Conservation (phyloP, 805 yeast species). For the Barnettozyma wickerhamii region DNA sequence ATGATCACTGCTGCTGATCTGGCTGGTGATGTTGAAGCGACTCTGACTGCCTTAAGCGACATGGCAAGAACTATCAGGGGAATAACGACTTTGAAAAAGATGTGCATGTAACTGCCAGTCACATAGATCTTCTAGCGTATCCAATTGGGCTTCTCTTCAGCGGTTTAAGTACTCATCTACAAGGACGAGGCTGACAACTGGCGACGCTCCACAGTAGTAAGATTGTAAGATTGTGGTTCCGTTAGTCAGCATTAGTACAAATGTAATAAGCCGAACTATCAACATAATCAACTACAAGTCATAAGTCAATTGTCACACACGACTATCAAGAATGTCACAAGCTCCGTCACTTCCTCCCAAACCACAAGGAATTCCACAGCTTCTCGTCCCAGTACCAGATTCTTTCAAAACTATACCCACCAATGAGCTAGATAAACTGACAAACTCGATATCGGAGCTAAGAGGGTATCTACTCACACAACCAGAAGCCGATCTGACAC, state of each 20-base stretch:
- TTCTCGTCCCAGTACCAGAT: constrained; percentile 16
- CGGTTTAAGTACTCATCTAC: too few species aligned
- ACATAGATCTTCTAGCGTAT: too few species aligned
- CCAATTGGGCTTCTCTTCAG: too few species aligned
- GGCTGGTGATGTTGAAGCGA: constrained; percentile 27
- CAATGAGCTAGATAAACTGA: constrained; percentile 20
- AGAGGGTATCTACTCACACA: constrained; percentile 27
- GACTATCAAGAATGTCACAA: neutral
- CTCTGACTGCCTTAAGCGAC: constrained; percentile 25
- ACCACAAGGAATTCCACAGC: neutral
- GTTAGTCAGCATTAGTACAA: too few species aligned
- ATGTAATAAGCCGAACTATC: too few species aligned
- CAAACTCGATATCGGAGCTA: constrained; percentile 17
- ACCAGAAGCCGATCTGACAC: constrained; percentile 20
- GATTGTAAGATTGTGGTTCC: too few species aligned
- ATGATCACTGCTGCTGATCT: constrained; percentile 67
- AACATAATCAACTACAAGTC: too few species aligned
- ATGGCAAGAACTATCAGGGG: neutral
- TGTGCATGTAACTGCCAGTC: neutral
- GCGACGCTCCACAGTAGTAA: too few species aligned
- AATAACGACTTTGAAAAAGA: neutral
- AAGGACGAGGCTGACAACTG: too few species aligned
- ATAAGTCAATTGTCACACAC: too few species aligned
- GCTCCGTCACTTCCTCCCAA: constrained; percentile 8
- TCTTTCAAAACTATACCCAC: constrained; percentile 19